phyloP scores from a whole-genome alignment of 2,329 filamentous ascomycete species.

The Massarina eburnea region DNA sequence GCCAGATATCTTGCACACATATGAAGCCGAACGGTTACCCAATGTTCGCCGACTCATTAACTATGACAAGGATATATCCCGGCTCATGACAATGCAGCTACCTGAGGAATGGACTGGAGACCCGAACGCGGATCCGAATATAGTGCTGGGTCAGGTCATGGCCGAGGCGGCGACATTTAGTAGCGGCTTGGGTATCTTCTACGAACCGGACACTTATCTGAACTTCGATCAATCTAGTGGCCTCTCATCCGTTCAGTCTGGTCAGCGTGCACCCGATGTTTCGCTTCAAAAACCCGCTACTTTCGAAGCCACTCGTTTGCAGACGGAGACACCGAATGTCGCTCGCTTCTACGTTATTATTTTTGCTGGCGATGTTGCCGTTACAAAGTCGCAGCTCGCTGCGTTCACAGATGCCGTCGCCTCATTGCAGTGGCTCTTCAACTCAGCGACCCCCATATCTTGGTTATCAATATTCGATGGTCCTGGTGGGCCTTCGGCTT shows the following conservation, averaged over 20 bases:
- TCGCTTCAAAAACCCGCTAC: constrained; percentile 50
- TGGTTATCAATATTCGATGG: constrained; percentile 32
- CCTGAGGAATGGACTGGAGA: constrained; percentile 38
- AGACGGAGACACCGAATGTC: constrained; percentile 48
- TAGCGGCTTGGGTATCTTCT: constrained; percentile 36
- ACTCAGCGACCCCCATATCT: constrained; percentile 15
- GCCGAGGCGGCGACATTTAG: constrained; percentile 31
- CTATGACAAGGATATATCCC: constrained; percentile 39
- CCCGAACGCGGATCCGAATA: constrained; percentile 29
- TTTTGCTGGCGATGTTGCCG: constrained; percentile 42
- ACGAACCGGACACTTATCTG: constrained; percentile 39
- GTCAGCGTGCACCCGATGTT: constrained; percentile 52
- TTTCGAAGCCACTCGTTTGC: constrained; percentile 47
- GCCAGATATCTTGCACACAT: constrained; percentile 50
- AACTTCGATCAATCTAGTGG: constrained; percentile 20
- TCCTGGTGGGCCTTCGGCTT: constrained; percentile 28
- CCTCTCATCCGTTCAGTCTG: constrained; percentile 33
- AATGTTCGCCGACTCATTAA: constrained; percentile 49
- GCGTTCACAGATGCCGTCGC: constrained; percentile 14
- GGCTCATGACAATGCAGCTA: constrained; percentile 38
- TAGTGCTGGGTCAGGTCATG: constrained; percentile 29
- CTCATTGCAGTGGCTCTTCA: constrained; percentile 13
- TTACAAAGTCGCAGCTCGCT: constrained; percentile 11
- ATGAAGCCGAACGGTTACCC: constrained; percentile 51
- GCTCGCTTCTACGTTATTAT: constrained; percentile 48